phyloP scores from a whole-genome alignment of 148 eudicot genomes.

The Chenopodium formosanum region DNA sequence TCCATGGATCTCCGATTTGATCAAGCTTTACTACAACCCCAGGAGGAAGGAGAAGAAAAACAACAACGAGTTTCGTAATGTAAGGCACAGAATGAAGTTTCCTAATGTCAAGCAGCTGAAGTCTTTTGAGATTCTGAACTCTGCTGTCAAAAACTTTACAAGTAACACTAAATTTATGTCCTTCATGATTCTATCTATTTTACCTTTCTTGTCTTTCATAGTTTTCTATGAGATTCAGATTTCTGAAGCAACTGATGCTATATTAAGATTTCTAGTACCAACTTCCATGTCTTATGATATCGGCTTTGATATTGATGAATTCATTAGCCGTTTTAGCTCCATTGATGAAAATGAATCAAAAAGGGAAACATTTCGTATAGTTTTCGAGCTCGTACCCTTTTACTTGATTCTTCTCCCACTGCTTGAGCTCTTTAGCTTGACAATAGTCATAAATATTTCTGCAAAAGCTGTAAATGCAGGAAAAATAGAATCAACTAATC shows the following conservation, averaged over 20 bases:
- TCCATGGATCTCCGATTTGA: not conserved
- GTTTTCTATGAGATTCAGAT: slow-evolving; percentile 17
- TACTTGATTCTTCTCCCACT: slow-evolving; percentile 19
- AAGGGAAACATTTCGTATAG: not conserved
- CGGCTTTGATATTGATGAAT: not conserved
- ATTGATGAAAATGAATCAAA: not conserved
- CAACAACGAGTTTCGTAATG: not conserved
- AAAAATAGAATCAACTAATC: not conserved
- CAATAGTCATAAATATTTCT: slow-evolving; percentile 9
- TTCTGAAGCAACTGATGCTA: not conserved
- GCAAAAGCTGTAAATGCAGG: slow-evolving; percentile 12
- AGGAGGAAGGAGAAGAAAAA: not conserved
- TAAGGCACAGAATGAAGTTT: not conserved
- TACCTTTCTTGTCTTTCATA: slow-evolving; percentile 23
- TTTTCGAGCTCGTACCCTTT: slow-evolving; percentile 16
- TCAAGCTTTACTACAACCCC: not conserved
- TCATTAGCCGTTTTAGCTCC: not conserved
- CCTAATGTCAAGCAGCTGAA: slow-evolving; percentile 8
- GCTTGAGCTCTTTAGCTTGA: slow-evolving; percentile 4
- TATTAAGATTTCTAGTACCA: slow-evolving; percentile 12
- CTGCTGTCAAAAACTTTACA: slow-evolving; percentile 19
- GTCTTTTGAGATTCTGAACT: slow-evolving; percentile 20
- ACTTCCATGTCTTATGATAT: not conserved
- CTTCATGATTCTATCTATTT: slow-evolving; percentile 13
- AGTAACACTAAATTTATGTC: slow-evolving; percentile 26